Evolutionary conservation across 1,284 basidiomycete species (phyloP), one percentile per base, ranked within the genome.

Genomic region (Trichosporon faecale): DNA sequence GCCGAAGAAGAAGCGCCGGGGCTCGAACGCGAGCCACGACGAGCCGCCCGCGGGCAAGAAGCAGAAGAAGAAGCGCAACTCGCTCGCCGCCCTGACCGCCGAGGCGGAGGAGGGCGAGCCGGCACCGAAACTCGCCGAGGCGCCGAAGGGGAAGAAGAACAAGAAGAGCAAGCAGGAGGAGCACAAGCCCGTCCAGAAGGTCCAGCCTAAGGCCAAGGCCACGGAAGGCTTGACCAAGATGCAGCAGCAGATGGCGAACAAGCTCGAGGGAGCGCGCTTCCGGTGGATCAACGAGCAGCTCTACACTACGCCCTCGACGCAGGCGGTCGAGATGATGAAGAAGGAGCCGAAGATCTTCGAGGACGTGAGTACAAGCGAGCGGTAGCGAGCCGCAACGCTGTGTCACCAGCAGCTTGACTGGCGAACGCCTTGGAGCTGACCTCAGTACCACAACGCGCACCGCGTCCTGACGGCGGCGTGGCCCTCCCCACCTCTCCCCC

Each of bases 391-490:
- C n/a, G n/a, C n/a, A n/a, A n/a, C n/a, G n/a, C n/a, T n/a, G n/a
- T n/a, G n/a, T n/a, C n/a, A n/a, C n/a, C n/a, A n/a, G n/a, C n/a
- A n/a, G n/a, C n/a, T n/a, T n/a, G n/a, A n/a, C n/a, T n/a, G n/a
- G n/a, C n/a, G n/a, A n/a, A n/a, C n/a, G n/a, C n/a, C n/a, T n/a
- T n/a, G n/a, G n/a, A 49, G 21, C 66, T 74, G 61, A 68, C 68
- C 63, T 2, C 79, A 96, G 94, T 98, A 98, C 79, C 95, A 98
- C 82, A 85, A 85, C 46, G 94, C 94, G 11, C 97, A 97, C 84
- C 89, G 94, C 46, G 88, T 89, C 69, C 93, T 96, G 84, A 93
- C 95, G 3, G 88, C 91, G 67, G 89, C 89, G 2, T 98, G 95
- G 95, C 95, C 95, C 0, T 89, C 88, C 1, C 95, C 96, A 77